Conservation (phyloP, 2,329 filamentous ascomycete genomes). For the Monosporascus sp. region DNA sequence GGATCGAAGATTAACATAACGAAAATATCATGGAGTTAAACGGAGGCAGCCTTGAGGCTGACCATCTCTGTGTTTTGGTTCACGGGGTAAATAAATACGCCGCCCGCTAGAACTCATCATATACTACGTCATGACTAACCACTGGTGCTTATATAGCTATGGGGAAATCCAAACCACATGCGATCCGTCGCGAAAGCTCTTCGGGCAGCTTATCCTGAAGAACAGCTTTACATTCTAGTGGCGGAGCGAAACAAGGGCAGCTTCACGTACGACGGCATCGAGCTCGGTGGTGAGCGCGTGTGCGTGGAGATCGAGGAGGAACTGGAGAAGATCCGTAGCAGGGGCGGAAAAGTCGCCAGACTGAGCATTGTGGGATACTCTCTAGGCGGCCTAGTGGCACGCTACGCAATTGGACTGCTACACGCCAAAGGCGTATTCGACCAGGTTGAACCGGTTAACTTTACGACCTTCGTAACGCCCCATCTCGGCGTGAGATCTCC, state of each 20-base stretch:
- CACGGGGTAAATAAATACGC: conserved; percentile 57
- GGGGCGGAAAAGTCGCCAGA: conserved; percentile 69
- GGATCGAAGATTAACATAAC: background rate
- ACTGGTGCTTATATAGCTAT: conserved; percentile 44
- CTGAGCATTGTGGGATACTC: conserved; percentile 88
- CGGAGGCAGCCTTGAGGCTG: conserved; percentile 48
- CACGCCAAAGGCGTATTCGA: conserved; percentile 78
- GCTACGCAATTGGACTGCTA: conserved; percentile 81
- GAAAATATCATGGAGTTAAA: conserved; percentile 38
- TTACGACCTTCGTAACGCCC: conserved; percentile 85
- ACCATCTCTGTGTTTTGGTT: conserved; percentile 72
- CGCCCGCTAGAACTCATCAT: conserved; percentile 1
- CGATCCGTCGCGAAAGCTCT: conserved; percentile 61
- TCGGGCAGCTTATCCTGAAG: conserved; percentile 53
- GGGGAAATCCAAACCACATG: conserved; percentile 75
- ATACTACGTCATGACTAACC: conserved; percentile 10
- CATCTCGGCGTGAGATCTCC: conserved; percentile 74
- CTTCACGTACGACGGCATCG: conserved; percentile 67
- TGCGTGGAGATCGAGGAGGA: conserved; percentile 63
- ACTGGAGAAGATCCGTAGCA: conserved; percentile 47
- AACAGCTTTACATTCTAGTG: conserved; percentile 64
- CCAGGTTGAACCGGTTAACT: conserved; percentile 78
- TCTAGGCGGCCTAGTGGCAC: conserved; percentile 76
- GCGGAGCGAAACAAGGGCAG: conserved; percentile 69
- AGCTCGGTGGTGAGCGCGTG: conserved; percentile 61